A percentile compares a stretch with the other conserved stretches of the same genome.
Evolutionary conservation across 2,329 filamentous ascomycete species (phyloP).

Genomic region (Exophiala aquamarina): DNA sequence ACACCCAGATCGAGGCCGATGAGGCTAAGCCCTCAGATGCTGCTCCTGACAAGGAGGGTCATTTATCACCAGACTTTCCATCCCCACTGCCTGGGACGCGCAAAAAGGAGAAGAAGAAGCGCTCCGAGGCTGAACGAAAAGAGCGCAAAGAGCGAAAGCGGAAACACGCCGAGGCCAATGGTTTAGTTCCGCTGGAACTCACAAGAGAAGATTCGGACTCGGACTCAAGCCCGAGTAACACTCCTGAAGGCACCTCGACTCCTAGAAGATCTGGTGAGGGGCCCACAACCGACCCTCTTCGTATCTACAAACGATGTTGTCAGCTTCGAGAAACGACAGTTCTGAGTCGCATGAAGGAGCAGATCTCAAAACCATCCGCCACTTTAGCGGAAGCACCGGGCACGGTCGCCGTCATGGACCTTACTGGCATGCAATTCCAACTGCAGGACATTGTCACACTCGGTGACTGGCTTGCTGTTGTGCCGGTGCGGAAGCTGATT

Average conservation of each 20-base stretch:
- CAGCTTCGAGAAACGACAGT: conserved; percentile 91
- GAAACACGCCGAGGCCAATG: conserved; percentile 82
- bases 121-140: conserved; percentile 87
- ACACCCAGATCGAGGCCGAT: conserved; percentile 24
- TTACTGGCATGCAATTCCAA: conserved; percentile 81
- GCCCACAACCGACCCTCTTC: conserved; percentile 85
- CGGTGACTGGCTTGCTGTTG: conserved; percentile 90
- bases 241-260: conserved; percentile 30
- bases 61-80: conserved; percentile 16
- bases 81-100: conserved; percentile 55
- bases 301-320: conserved; percentile 92
- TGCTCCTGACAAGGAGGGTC: conserved; percentile 20
- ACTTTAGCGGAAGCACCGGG: conserved; percentile 64
- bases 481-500: conserved; percentile 82
- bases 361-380: conserved; percentile 72
- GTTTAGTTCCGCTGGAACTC: conserved; percentile 80
- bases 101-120: conserved; percentile 96
- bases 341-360: conserved; percentile 85
- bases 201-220: conserved; percentile 65
- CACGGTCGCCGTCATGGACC: conserved; percentile 77
- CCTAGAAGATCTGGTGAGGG: conserved; percentile 53
- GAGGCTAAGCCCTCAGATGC: conserved; percentile 31
- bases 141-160: conserved; percentile 88
- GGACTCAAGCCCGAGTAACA: conserved; percentile 46
- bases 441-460: conserved; percentile 81